Conservation (phyloP, 2,329 filamentous ascomycete species). For the Diplodia sapinea region DNA sequence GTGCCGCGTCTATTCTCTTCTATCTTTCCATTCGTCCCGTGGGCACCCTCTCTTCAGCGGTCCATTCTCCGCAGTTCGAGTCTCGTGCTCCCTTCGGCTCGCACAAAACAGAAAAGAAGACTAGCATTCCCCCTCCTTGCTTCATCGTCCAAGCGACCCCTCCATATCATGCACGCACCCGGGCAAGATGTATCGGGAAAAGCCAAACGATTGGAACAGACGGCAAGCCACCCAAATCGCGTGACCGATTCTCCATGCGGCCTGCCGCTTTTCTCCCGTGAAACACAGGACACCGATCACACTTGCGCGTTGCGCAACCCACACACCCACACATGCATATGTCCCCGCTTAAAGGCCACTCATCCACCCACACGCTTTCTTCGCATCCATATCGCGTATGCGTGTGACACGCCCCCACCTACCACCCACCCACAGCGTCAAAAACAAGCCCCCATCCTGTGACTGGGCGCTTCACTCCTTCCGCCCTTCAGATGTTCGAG, state of each 20-base stretch:
- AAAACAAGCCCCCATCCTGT: background rate
- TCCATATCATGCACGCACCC: background rate
- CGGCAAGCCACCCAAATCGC: background rate
- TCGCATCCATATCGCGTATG: background rate
- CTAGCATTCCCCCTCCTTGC: background rate
- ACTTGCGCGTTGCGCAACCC: background rate
- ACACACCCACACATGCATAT: background rate
- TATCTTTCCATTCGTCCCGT: background rate
- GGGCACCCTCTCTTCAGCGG: background rate
- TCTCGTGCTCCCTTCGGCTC: background rate
- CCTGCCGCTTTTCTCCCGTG: background rate
- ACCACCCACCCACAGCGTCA: background rate
- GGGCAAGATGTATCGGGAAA: background rate
- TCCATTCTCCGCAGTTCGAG: background rate
- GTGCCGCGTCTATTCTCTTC: background rate
- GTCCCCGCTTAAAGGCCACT: background rate
- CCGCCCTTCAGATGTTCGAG: background rate
- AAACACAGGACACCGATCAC: background rate
- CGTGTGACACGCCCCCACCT: background rate
- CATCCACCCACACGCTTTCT: background rate
- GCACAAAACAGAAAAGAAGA: background rate
- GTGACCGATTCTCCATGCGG: constrained; percentile 1
- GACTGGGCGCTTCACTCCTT: constrained; percentile 1
- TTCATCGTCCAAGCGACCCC: background rate
- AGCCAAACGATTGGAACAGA: background rate